phyloP scores from a whole-genome alignment of 2,329 filamentous ascomycete species.

The Arachnopeziza araneosa region DNA sequence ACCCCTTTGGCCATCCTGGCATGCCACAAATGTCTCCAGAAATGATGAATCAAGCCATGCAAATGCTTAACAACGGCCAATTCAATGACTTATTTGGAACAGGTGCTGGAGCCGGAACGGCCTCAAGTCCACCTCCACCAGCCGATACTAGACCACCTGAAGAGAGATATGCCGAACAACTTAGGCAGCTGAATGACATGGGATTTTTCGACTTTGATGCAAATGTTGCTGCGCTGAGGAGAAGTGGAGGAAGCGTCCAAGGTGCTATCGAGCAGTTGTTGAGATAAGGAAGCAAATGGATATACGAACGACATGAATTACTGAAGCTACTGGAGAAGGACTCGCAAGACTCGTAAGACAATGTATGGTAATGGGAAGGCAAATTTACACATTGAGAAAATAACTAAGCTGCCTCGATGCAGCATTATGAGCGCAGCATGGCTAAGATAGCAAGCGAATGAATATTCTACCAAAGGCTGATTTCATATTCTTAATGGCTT shows the following conservation, averaged over 20 bases:
- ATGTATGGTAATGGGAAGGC: background rate
- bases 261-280: conserved; percentile 78
- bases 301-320: background rate
- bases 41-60: conserved; percentile 48
- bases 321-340: background rate
- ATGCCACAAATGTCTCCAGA: conserved; percentile 49
- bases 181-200: conserved; percentile 96
- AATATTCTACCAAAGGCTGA: background rate
- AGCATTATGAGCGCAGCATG: background rate
- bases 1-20: conserved; percentile 37
- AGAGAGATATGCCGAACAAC: conserved; percentile 84
- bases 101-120: conserved; percentile 27
- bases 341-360: background rate
- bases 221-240: conserved; percentile 81
- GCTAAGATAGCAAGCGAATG: background rate
- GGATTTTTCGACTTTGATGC: conserved; percentile 95
- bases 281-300: conserved; percentile 7
- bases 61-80: conserved; percentile 29
- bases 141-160: conserved; percentile 84
- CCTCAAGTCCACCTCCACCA: conserved; percentile 46
- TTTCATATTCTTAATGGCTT: background rate
- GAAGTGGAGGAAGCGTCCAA: conserved; percentile 89
- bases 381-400: background rate
- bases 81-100: conserved; percentile 20
- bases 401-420: background rate